phyloP scores from a whole-genome alignment of 2,329 filamentous ascomycete species.

The Ophiostoma piceae region DNA sequence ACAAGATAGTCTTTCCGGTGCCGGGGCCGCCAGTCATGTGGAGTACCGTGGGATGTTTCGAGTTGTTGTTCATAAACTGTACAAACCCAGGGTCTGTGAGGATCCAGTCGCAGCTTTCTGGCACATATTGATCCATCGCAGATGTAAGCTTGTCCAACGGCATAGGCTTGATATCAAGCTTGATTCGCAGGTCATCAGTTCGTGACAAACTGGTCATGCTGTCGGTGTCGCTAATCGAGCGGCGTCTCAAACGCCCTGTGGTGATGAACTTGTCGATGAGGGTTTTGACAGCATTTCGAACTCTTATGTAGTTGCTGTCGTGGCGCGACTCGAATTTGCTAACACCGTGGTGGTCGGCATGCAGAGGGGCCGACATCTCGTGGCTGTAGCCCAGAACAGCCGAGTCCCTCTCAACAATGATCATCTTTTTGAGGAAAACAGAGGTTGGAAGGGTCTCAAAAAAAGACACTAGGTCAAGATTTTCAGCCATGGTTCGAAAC shows the following conservation, averaged over 20 bases:
- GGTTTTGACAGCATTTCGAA: neutral
- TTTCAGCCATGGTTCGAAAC: neutral
- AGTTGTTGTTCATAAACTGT: neutral
- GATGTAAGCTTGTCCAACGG: neutral
- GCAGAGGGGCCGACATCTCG: neutral
- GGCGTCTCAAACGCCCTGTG: neutral
- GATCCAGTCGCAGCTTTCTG: neutral
- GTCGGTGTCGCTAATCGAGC: neutral
- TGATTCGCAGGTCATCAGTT: neutral
- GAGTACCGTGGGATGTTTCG: neutral
- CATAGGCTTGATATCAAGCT: neutral
- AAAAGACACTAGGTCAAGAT: neutral
- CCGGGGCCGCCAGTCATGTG: neutral
- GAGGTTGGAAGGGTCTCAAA: neutral
- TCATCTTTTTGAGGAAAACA: neutral
- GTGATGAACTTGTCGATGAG: neutral
- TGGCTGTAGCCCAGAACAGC: neutral
- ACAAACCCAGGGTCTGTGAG: neutral
- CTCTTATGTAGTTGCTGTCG: neutral
- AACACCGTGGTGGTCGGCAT: neutral
- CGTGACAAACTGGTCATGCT: neutral
- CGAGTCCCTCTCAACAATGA: neutral
- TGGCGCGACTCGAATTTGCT: neutral
- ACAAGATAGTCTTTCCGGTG: neutral
- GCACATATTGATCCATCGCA: neutral